Base-by-base conservation (phyloP, 192 early-diverging fungal genomes). In the Coemansia sp. region DNA sequence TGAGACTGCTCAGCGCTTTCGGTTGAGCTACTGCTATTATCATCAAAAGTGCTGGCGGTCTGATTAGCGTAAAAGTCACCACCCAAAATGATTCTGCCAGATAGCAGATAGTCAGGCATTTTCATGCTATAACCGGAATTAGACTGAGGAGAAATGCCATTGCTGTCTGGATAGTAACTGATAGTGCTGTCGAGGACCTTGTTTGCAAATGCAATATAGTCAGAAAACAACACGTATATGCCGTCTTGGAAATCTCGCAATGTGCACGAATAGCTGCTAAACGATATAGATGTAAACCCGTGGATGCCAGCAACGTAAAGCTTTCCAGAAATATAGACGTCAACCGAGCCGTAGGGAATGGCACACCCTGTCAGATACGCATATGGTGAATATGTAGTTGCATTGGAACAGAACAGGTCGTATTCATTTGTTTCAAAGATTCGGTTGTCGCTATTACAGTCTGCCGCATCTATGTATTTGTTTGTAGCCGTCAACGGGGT, bases 391-490 rank as follows among this genome's bases (percentile, higher is more conserved):
- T 38, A 16, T 41, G 57, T 59, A 2, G 57, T 40, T 39, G 57
- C 57, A 23, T 59, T 59, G 16, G 57, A 59, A 38, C 57, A 59
- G 57, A 59, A n/a, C 2, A 59, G 12, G 15, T 59, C n/a, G 57
- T 41, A 18, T 59, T 59, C 16, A 10, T 59, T 59, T 9, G 39
- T 10, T 40, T n/a, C 16, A 37, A 54, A 54, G 3, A 54, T 23
- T 26, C 19, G 21, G 7, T 18, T 54, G 21, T 23, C 39, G 15
- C 5, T 18, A 40, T 41, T 16, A 37, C 57, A 59, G 0, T 26
- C 52, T 0, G 1, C 52, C 0, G 7, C 21, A 13, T 26, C 26
- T 18, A 9, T 54, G 12, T 54, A 54, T 4, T 13, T 13, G 19
- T 54, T 54, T 4, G 52, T 54, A 13, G 12, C 9, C 7, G 57